Evolutionary conservation across 116 monocot genomes (phyloP), one percentile per base, ranked within the genome.

Genomic region (Iris pallida): DNA sequence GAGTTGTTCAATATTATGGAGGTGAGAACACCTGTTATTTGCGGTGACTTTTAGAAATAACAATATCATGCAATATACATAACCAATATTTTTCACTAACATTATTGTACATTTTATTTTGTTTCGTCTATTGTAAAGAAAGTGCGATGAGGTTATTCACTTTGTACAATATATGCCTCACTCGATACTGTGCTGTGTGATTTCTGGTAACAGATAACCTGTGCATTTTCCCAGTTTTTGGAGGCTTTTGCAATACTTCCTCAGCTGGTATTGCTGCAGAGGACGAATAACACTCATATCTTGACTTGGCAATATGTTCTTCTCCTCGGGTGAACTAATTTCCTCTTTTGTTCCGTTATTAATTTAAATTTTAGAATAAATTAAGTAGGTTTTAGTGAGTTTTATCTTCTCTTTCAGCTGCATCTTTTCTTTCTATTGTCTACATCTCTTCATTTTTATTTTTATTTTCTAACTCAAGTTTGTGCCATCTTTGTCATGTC

Each of bases 1-100:
- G 90, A 90, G 49, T 83, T 49, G 57, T 81, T 90, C 63, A 83
- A 82, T 20, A 80, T 94, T 47, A 85, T 47, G 70, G 85, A 94
- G 87, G 94, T 94, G 64, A 41, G 74, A 64, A 15, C 19, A 1
- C 12, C 8, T 17, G 11, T 51, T 13, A 9, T 13, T 51, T 51
- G 7, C 13, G 1, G 7, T 13, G 11, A 7, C 7, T 51, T 51
- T 51, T 13, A 9, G 49, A 51, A 51, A 51, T 7, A 51, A 51
- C 1, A 51, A 9, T 7, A 0, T 9, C 13, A 51, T 7, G 7
- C 49, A 51, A 51, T 9, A 9, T 51, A 4, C 7, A 9, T 7
- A 51, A 51, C 7, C 11, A 51, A 7, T 9, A 4, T 51, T 51
- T 7, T 13, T 9, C 7, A 51, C 11, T 51, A 9, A 51, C 49